Evolutionary conservation across 495 filamentous ascomycete species (phyloP).

Genomic region (Aspergillus conjunctus): DNA sequence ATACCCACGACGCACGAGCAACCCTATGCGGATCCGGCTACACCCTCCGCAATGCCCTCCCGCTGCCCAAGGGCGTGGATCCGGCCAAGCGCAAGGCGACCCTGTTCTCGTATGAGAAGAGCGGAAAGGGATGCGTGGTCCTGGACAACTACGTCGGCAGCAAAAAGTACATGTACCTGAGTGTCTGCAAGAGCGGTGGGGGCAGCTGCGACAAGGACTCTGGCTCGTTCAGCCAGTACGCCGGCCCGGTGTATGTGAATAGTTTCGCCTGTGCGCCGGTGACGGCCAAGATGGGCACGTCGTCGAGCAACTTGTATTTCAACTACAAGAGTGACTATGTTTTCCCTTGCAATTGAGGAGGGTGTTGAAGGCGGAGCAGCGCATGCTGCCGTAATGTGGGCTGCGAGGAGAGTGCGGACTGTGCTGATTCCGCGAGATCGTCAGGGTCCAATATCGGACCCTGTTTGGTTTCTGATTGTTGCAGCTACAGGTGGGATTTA

Average conservation of each 20-base stretch:
- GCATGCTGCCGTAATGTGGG: too few species aligned
- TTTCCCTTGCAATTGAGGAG: conserved; percentile 6
- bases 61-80: conserved; percentile 5
- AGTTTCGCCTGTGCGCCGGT: conserved; percentile 6
- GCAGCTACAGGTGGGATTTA: too few species aligned
- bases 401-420: too few species aligned
- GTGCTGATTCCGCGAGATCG: too few species aligned
- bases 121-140: conserved; percentile 9
- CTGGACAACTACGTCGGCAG: conserved; percentile 12
- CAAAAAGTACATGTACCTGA: conserved; percentile 9
- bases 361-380: too few species aligned
- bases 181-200: neutral
- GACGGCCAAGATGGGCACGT: conserved; percentile 6
- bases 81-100: conserved; percentile 3
- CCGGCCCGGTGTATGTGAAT: conserved; percentile 4
- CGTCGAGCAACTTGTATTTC: neutral
- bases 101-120: neutral
- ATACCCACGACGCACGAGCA: conserved; percentile 1
- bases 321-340: conserved; percentile 10
- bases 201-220: neutral
- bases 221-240: conserved; percentile 8
- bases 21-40: conserved; percentile 10
- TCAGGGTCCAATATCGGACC: too few species aligned
- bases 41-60: neutral
- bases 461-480: too few species aligned